Conservation (phyloP, 176 grass and related monocot genomes). For the Calamus simplicifolius region DNA sequence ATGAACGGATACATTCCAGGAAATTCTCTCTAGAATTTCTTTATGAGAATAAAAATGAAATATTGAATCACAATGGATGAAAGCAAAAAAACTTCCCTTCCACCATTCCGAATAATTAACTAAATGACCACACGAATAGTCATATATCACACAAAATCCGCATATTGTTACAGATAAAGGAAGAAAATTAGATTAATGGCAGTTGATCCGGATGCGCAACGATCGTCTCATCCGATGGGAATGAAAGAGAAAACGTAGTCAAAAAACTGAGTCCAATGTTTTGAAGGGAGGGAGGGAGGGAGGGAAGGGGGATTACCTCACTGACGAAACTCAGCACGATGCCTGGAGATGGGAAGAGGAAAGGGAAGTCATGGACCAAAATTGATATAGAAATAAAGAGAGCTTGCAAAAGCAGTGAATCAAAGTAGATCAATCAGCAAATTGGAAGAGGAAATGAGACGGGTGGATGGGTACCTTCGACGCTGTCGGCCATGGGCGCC, state of each 20-base stretch:
- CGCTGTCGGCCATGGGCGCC: slow-evolving; percentile 75
- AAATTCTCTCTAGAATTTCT: too few relatives aligned
- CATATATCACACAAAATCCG: too few relatives aligned
- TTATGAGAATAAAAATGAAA: too few relatives aligned
- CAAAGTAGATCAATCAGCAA: not conserved
- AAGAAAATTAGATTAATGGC: too few relatives aligned
- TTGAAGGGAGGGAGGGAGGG: not conserved
- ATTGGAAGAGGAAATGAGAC: too few relatives aligned
- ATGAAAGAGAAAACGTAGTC: not conserved
- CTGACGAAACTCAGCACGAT: slow-evolving; percentile 87
- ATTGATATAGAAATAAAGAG: not conserved
- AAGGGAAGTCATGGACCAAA: not conserved
- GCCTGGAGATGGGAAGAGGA: slow-evolving; percentile 22
- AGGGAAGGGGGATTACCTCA: slow-evolving; percentile 37
- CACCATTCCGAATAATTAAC: too few relatives aligned
- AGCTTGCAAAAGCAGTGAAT: not conserved
- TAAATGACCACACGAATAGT: too few relatives aligned
- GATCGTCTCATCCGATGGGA: not conserved
- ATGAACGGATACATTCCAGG: too few relatives aligned
- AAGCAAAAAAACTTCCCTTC: too few relatives aligned
- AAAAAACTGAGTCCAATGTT: not conserved
- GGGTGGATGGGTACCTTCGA: slow-evolving; percentile 47
- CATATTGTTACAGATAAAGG: too few relatives aligned
- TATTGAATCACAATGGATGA: too few relatives aligned
- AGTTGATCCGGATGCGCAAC: too few relatives aligned